Evolutionary conservation across 306 rosid genomes (phyloP).

Genomic region (Geum urbanum): DNA sequence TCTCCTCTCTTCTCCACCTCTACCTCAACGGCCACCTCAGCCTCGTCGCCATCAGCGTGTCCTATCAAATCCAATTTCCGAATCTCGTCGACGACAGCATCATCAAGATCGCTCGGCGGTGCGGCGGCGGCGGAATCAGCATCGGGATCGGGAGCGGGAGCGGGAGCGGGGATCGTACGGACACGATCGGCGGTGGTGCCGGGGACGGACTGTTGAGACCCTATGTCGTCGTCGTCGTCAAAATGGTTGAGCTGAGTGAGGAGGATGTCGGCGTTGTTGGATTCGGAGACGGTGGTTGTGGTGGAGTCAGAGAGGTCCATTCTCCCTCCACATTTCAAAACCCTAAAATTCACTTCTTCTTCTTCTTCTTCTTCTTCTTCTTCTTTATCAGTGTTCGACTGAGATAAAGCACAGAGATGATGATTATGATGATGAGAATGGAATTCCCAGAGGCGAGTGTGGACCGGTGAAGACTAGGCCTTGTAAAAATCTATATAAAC

Average conservation of each 20-base stretch:
- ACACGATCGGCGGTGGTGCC: no score
- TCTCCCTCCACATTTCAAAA: constrained; percentile 88
- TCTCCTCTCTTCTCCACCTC: not conserved
- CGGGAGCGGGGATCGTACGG: not conserved
- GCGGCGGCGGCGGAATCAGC: constrained; percentile 5
- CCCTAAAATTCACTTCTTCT: constrained; percentile 51
- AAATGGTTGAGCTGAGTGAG: not conserved
- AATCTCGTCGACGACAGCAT: not conserved
- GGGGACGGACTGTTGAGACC: not conserved
- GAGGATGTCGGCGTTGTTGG: not conserved
- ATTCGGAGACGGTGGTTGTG: not conserved
- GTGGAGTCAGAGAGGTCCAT: constrained; percentile 66
- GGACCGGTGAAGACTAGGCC: no score
- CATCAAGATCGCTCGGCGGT: constrained; percentile 30
- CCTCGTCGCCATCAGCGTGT: constrained; percentile 12
- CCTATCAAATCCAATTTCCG: constrained; percentile 21
- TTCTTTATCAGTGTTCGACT: no score
- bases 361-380: no score
- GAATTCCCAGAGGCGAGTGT: no score
- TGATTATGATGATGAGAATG: no score
- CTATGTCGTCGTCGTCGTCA: not conserved
- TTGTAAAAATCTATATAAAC: no score
- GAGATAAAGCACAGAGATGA: no score
- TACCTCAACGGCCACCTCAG: not conserved
- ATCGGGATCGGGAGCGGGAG: constrained; percentile 38